phyloP scores from a whole-genome alignment of 1,284 basidiomycete genomes.

The Ustilago trichophora region DNA sequence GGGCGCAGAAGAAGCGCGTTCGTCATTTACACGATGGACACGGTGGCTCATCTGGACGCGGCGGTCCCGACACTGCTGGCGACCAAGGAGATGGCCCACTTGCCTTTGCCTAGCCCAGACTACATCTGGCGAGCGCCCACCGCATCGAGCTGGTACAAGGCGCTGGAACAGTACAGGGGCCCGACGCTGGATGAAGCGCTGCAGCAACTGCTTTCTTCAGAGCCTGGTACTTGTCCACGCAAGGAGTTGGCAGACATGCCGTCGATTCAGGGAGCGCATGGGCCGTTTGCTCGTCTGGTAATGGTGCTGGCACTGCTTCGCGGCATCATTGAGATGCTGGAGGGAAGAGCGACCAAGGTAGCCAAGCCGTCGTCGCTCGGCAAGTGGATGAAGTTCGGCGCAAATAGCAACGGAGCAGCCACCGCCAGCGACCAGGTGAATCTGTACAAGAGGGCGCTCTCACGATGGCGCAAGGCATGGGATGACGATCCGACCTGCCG shows the following conservation, averaged over 20 bases:
- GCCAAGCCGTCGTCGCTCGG: slow-evolving; percentile 39
- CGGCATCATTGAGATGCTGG: slow-evolving; percentile 56
- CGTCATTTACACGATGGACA: slow-evolving; percentile 53
- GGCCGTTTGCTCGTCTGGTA: slow-evolving; percentile 55
- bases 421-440: slow-evolving; percentile 33
- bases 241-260: slow-evolving; percentile 1
- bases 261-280: slow-evolving; percentile 49
- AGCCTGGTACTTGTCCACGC: slow-evolving; percentile 11
- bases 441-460: slow-evolving; percentile 48
- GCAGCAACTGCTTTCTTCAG: slow-evolving; percentile 35
- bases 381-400: slow-evolving; percentile 30
- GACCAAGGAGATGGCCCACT: slow-evolving; percentile 46
- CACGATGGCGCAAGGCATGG: slow-evolving; percentile 57
- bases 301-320: slow-evolving; percentile 57
- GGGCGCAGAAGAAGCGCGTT: slow-evolving; percentile 52
- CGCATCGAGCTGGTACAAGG: slow-evolving; percentile 35
- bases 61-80: slow-evolving; percentile 39
- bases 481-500: slow-evolving; percentile 50
- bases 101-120: slow-evolving; percentile 57
- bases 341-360: slow-evolving; percentile 41
- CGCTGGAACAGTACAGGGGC: slow-evolving; percentile 27
- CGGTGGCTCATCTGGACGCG: slow-evolving; percentile 52
- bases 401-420: slow-evolving; percentile 2
- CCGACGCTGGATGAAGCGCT: slow-evolving; percentile 52
- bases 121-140: slow-evolving; percentile 50